Evolutionary conservation across 2,329 filamentous ascomycete genomes (phyloP), one percentile per base, ranked within the genome.

Genomic region (Proliferodiscus dingleyae): DNA sequence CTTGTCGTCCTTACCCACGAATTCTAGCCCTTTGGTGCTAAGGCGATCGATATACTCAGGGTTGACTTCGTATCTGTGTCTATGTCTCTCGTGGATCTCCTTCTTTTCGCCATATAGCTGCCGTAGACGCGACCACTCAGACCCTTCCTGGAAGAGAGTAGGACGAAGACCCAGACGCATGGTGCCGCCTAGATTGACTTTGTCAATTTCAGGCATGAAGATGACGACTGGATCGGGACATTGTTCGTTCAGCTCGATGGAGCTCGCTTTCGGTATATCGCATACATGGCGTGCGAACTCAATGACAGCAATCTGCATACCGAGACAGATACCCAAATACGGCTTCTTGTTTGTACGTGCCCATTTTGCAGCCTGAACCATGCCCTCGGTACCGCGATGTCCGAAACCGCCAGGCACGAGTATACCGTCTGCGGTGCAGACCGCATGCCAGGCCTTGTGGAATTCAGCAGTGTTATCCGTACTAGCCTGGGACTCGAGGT

Each of bases 61-160:
- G 68, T 95, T 95, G 54, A 95, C 87, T 70, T 95, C 89, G 64
- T 95, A 95, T 29, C 89, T 80, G 68, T 95, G 89, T 49, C 89
- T 81, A 66, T 95, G 89, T 41, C 89, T 80, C 71, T 95, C 89
- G 47, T 75, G 68, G 34, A 85, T 75, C 15, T 68, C 66, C 1
- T 71, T 65, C 1, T 68, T 70, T 2, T 70, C 67, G 3, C 83
- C 84, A 64, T 95, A 95, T 8, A 95, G 69, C 6, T 78, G 77
- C 13, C 88, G 83, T 21, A 95, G 75, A 55, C 82, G 83, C 46
- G 81, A 87, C 87, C 86, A 93, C 59, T 91, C 84, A 36, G 76
- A 86, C 43, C 78, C 80, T 1, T 75, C 64, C 64, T 93, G 85
- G 75, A 94, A 95, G 53, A 82, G 68, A 0, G 85, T 87, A 11